Conservation (phyloP, 768 basidiomycete genomes). For the Suillus occidentalis region DNA sequence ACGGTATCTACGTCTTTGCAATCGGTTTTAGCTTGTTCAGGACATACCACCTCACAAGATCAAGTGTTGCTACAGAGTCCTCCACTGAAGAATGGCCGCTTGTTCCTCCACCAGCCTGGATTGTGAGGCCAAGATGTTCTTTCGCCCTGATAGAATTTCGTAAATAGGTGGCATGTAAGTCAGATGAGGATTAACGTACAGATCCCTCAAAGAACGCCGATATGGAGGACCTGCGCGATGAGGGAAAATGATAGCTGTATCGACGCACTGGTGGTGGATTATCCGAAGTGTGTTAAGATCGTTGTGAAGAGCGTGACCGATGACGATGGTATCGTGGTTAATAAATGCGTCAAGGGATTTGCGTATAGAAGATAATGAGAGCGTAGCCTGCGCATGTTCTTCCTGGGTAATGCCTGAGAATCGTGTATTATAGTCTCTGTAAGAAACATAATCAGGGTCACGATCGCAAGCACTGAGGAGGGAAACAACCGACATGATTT, state of each 20-base stretch:
- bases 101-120: slow-evolving; percentile 76
- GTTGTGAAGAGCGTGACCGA: slow-evolving; percentile 92
- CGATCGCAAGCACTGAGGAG: neutral
- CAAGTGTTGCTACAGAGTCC: slow-evolving; percentile 85
- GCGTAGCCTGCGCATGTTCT: slow-evolving; percentile 55
- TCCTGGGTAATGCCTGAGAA: slow-evolving; percentile 80
- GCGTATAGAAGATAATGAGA: slow-evolving; percentile 68
- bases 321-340: slow-evolving; percentile 77
- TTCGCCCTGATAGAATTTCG: slow-evolving; percentile 56
- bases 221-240: slow-evolving; percentile 78
- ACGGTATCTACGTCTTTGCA: slow-evolving; percentile 13
- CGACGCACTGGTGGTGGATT: slow-evolving; percentile 81
- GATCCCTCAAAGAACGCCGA: slow-evolving; percentile 74
- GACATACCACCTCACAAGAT: slow-evolving; percentile 84
- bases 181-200: slow-evolving; percentile 48
- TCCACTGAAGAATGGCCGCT: slow-evolving; percentile 89
- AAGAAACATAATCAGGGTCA: slow-evolving; percentile 7
- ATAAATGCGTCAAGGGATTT: slow-evolving; percentile 70
- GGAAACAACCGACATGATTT: slow-evolving; percentile 60
- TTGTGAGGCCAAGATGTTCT: slow-evolving; percentile 76
- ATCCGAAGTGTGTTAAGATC: slow-evolving; percentile 90
- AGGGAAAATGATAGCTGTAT: slow-evolving; percentile 86
- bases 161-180: slow-evolving; percentile 3
- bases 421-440: slow-evolving; percentile 88
- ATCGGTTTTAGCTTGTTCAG: slow-evolving; percentile 52